phyloP scores from a whole-genome alignment of 2,329 filamentous ascomycete genomes.

The Ceratocystis smalleyi region DNA sequence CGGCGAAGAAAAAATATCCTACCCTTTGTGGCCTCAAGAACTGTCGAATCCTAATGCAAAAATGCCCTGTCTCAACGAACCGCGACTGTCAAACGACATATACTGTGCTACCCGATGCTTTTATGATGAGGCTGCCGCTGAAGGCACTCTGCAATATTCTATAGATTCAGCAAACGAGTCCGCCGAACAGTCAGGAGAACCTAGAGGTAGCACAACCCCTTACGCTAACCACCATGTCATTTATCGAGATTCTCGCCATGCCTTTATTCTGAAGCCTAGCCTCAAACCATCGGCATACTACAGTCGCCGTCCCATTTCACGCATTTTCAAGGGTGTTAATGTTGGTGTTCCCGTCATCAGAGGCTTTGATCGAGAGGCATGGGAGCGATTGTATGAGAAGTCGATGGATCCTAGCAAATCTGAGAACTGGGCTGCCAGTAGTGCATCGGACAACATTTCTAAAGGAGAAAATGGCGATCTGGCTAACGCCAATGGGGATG shows the following conservation, averaged over 20 bases:
- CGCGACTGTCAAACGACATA: slow-evolving; percentile 36
- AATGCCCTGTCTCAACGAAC: slow-evolving; percentile 22
- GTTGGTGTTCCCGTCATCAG: slow-evolving; percentile 80
- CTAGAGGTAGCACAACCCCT: slow-evolving; percentile 33
- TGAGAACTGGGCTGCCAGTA: slow-evolving; percentile 20
- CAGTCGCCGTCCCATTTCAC: slow-evolving; percentile 61
- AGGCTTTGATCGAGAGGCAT: slow-evolving; percentile 65
- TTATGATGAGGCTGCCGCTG: slow-evolving; percentile 40
- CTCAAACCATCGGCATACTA: slow-evolving; percentile 75
- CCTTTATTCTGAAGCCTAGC: slow-evolving; percentile 75
- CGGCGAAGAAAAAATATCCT: slow-evolving; percentile 80
- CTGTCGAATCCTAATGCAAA: slow-evolving; percentile 15
- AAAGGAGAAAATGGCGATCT: slow-evolving; percentile 17
- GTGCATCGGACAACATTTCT: slow-evolving; percentile 21
- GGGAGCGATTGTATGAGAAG: slow-evolving; percentile 54
- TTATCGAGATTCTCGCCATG: slow-evolving; percentile 61
- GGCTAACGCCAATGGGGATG: background rate
- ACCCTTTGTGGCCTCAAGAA: slow-evolving; percentile 58
- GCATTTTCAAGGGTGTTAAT: slow-evolving; percentile 67
- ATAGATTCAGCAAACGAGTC: background rate
- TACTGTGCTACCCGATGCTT: slow-evolving; percentile 47
- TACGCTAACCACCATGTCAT: slow-evolving; percentile 71
- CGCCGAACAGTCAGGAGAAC: slow-evolving; percentile 19
- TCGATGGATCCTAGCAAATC: slow-evolving; percentile 24
- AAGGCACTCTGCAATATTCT: slow-evolving; percentile 27